Conservation (phyloP, 805 yeast genomes). For the Saccharomycodes ludwigii region DNA sequence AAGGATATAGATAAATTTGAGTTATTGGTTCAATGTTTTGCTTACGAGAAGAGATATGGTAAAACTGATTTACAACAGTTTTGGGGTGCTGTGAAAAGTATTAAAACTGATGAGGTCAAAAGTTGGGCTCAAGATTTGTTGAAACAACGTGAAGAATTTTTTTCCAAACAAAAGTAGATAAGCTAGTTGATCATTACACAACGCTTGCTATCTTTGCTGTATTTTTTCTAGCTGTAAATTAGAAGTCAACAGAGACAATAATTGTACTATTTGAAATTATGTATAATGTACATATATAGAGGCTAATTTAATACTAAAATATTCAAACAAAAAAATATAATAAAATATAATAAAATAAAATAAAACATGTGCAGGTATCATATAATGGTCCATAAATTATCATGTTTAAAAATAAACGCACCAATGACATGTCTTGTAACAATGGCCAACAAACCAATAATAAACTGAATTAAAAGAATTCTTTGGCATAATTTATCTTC, state of each 20-base stretch:
- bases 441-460: conserved; percentile 54
- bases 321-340: too few relatives aligned
- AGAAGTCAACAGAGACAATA: too few relatives aligned
- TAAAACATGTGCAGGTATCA: too few relatives aligned
- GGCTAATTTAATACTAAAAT: too few relatives aligned
- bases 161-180: conserved; percentile 15
- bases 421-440: conserved; percentile 74
- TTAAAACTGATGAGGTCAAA: conserved; percentile 62
- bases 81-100: conserved; percentile 43
- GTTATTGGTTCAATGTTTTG: conserved; percentile 68
- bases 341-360: too few relatives aligned
- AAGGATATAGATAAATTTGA: conserved; percentile 92
- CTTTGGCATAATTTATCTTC: conserved; percentile 64
- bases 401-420: conserved; percentile 77
- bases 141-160: conserved; percentile 31
- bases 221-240: too few relatives aligned
- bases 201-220: too few relatives aligned
- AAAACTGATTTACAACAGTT: conserved; percentile 56
- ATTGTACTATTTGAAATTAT: too few relatives aligned
- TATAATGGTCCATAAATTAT: conserved; percentile 44
- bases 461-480: conserved; percentile 51
- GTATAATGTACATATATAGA: too few relatives aligned
- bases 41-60: conserved; percentile 63
- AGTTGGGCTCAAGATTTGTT: conserved; percentile 53
- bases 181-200: too few relatives aligned